Conservation (phyloP, 345 rosid genomes). For the Brassica incana region DNA sequence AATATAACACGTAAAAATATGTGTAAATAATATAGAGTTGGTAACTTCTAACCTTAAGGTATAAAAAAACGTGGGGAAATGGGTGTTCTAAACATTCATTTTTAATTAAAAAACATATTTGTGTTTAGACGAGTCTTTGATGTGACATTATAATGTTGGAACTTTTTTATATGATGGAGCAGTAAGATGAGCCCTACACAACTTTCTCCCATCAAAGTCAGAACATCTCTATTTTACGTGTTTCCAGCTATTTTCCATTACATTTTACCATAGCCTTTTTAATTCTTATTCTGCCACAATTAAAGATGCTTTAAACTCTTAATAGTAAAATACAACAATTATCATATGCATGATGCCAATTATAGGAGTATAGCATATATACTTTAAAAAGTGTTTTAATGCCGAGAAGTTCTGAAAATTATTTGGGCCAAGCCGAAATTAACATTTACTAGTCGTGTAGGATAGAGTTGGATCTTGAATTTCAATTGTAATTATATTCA, state of each 20-base stretch:
- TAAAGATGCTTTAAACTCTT: neutral
- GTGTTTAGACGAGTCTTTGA: constrained; percentile 8
- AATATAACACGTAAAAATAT: neutral
- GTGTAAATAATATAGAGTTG: neutral
- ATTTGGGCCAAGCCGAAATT: constrained; percentile 3
- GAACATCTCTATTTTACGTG: constrained; percentile 20
- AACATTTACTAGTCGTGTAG: neutral
- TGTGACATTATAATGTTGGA: constrained; percentile 21
- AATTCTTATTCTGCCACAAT: neutral
- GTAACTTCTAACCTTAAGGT: neutral
- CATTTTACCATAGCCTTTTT: constrained; percentile 2
- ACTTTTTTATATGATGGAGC: neutral
- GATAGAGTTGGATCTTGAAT: constrained; percentile 15
- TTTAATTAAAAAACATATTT: neutral
- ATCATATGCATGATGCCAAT: neutral
- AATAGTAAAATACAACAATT: neutral
- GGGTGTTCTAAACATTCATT: constrained; percentile 7
- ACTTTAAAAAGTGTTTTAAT: neutral
- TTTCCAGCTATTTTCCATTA: constrained; percentile 27
- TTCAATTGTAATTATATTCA: neutral
- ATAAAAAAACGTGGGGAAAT: constrained; percentile 18
- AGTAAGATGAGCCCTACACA: constrained; percentile 19
- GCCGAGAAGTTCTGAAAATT: neutral
- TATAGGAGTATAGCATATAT: neutral
- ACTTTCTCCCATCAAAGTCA: constrained; percentile 26